A percentile compares a stretch with the other conserved stretches of the same genome.
These are phyloP conservation scores for Mimosa bimucronata DNA, from an alignment of 306 rosid genomes.

Conservation along the genomic window DNA sequence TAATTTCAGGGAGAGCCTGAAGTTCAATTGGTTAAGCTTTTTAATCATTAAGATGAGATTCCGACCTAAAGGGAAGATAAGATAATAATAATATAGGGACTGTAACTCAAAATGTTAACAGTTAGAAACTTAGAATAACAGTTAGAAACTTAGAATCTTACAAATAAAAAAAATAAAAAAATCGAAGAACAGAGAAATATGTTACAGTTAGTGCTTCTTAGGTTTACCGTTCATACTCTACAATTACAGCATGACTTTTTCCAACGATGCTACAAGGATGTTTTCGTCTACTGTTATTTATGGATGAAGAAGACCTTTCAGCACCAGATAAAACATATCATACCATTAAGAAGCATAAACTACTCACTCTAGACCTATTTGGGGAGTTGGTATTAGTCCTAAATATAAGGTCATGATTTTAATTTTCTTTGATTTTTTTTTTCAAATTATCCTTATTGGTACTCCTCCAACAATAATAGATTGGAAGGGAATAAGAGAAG, in stretches of 20 bases:
- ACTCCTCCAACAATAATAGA: too few relatives aligned
- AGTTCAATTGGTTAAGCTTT: neutral
- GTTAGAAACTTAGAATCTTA: too few relatives aligned
- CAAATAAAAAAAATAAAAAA: neutral
- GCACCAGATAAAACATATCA: neutral
- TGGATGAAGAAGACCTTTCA: neutral
- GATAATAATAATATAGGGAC: neutral
- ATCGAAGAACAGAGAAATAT: neutral
- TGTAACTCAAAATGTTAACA: neutral
- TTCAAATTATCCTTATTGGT: too few relatives aligned
- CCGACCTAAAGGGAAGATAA: neutral
- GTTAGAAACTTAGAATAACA: neutral
- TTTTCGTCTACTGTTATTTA: neutral
- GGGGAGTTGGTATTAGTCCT: too few relatives aligned
- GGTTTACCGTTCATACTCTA: neutral
- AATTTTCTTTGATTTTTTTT: too few relatives aligned
- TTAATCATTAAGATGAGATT: conserved; percentile 4
- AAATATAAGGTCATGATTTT: too few relatives aligned
- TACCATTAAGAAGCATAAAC: neutral
- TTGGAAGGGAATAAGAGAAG: too few relatives aligned
- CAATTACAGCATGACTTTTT: neutral
- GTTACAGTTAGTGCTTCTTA: neutral
- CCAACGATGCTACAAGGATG: neutral
- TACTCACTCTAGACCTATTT: too few relatives aligned
- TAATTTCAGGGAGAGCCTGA: neutral